A percentile compares a stretch with the other conserved stretches of the same genome.
phyloP scores from a whole-genome alignment of 2,329 filamentous ascomycete genomes.

The Podosphaera fusca region DNA sequence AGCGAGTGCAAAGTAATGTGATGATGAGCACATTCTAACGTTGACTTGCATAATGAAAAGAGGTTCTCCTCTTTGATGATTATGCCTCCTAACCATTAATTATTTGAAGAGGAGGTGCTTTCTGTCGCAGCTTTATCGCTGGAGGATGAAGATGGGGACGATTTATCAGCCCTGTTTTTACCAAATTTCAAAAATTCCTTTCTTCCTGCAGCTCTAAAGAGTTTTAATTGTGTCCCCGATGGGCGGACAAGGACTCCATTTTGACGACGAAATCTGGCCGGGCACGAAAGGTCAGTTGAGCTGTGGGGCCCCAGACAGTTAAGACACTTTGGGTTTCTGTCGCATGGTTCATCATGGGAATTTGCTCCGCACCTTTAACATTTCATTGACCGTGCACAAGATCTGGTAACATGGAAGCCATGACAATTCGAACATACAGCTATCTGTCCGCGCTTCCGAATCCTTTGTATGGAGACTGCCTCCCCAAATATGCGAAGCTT shows the following conservation, averaged over 20 bases:
- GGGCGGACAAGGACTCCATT: not conserved
- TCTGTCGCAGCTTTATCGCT: too few species aligned
- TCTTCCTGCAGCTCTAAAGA: not conserved
- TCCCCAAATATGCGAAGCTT: not conserved
- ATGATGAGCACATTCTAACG: too few species aligned
- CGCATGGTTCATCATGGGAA: not conserved
- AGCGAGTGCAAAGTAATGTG: too few species aligned
- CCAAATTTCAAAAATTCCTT: not conserved
- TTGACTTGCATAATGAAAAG: too few species aligned
- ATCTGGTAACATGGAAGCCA: not conserved
- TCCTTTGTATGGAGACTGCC: not conserved
- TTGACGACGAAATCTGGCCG: too few species aligned
- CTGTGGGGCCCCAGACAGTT: not conserved
- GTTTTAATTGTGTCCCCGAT: not conserved
- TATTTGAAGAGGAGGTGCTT: too few species aligned
- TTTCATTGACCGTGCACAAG: not conserved
- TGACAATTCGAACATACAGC: not conserved
- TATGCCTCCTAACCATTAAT: too few species aligned
- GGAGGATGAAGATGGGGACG: too few species aligned
- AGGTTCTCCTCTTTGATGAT: too few species aligned
- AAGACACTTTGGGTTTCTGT: not conserved
- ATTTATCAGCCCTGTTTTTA: not conserved
- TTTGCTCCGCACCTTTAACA: not conserved
- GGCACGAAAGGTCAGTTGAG: too few species aligned
- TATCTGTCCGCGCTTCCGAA: not conserved